Evolutionary conservation across 306 rosid species (phyloP).

Genomic region (Spatholobus suberectus): DNA sequence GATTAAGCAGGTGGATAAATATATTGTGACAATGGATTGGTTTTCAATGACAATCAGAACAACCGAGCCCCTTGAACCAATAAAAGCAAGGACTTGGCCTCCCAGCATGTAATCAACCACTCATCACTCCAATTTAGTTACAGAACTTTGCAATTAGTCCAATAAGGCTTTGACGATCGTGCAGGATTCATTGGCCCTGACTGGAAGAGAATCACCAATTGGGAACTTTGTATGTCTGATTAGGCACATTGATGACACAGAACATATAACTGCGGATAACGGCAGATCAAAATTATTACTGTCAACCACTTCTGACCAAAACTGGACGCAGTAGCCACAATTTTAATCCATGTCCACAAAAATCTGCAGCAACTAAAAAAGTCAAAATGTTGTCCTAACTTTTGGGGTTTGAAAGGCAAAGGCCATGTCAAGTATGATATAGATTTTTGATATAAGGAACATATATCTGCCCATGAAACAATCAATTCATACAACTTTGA

Average conservation of each 20-base stretch:
- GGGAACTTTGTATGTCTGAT: conserved; percentile 31
- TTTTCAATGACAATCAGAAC: conserved; percentile 25
- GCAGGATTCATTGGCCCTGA: conserved; percentile 26
- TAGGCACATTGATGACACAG: conserved; percentile 26
- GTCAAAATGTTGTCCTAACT: conserved; percentile 38
- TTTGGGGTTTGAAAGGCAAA: conserved; percentile 7
- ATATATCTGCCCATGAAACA: conserved; percentile 17
- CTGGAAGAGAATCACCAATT: conserved; percentile 26
- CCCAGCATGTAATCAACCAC: conserved; percentile 26
- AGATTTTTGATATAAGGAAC: neutral
- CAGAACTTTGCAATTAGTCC: conserved; percentile 36
- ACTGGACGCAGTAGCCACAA: conserved; percentile 29
- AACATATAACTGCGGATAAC: neutral
- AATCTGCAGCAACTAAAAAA: conserved; percentile 67
- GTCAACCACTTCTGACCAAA: conserved; percentile 27
- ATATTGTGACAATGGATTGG: neutral
- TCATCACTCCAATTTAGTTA: conserved; percentile 32
- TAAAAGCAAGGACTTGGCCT: conserved; percentile 15
- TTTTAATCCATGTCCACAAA: conserved; percentile 70
- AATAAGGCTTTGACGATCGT: conserved; percentile 20
- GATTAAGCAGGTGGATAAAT: conserved; percentile 17
- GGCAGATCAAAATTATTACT: conserved; percentile 24
- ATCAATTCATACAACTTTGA: conserved; percentile 12
- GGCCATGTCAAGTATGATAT: neutral
- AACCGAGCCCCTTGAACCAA: conserved; percentile 25